phyloP scores from a whole-genome alignment of 306 rosid species.

The Cucumis cinereus region DNA sequence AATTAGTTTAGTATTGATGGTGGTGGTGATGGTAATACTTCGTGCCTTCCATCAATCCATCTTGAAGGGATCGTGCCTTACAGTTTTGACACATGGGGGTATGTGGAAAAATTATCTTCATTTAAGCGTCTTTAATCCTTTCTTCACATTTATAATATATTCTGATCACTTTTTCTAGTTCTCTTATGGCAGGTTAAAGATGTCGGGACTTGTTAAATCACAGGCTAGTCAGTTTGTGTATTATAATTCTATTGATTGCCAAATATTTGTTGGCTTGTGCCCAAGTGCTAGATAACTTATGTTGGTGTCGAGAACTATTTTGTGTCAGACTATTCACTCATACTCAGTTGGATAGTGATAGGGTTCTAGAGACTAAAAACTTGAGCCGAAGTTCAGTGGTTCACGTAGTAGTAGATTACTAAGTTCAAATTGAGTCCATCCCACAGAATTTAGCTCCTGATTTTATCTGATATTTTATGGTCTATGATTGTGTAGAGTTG shows the following conservation, averaged over 20 bases:
- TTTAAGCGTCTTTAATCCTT: background rate
- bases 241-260: background rate
- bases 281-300: background rate
- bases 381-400: background rate
- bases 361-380: background rate
- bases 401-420: background rate
- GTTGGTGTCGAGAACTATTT: background rate
- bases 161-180: constrained; percentile 32
- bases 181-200: constrained; percentile 42
- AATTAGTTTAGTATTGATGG: background rate
- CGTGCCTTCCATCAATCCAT: constrained; percentile 5
- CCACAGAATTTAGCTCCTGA: background rate
- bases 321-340: background rate
- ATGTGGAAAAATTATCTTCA: constrained; percentile 15
- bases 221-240: background rate
- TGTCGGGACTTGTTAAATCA: constrained; percentile 17
- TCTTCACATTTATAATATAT: background rate
- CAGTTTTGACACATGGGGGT: constrained; percentile 33
- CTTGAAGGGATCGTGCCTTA: constrained; percentile 4
- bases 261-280: background rate
- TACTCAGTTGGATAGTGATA: background rate
- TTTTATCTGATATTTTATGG: background rate
- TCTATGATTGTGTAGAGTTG: background rate
- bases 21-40: background rate
- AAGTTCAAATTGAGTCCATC: background rate